Percentiles rank a stretch among this genome's conserved stretches.
Conservation (phyloP, 2,329 filamentous ascomycete species). For the Xylariaceae sp. region DNA sequence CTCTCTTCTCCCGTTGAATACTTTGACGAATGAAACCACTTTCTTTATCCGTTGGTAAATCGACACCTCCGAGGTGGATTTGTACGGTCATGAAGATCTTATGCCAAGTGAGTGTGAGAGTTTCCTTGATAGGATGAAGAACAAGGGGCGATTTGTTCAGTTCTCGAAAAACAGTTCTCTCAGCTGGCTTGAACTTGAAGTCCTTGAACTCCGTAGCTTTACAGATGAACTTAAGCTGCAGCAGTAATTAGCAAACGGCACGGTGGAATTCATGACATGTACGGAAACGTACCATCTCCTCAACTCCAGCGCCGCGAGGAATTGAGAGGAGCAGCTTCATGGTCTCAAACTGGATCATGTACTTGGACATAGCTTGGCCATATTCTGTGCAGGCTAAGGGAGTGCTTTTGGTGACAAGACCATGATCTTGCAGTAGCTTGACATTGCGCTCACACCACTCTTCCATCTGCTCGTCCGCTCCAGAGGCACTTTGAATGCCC, state of each 20-base stretch:
- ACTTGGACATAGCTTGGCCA: slow-evolving; percentile 75
- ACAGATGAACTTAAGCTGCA: slow-evolving; percentile 59
- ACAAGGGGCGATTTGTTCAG: slow-evolving; percentile 66
- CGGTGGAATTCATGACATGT: not conserved
- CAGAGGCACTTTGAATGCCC: slow-evolving; percentile 42
- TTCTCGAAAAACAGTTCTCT: slow-evolving; percentile 64
- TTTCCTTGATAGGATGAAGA: slow-evolving; percentile 64
- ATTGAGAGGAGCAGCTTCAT: slow-evolving; percentile 67
- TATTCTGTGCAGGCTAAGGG: slow-evolving; percentile 62
- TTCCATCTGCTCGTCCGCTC: slow-evolving; percentile 60
- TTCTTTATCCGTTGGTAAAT: slow-evolving; percentile 56
- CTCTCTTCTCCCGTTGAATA: slow-evolving; percentile 53
- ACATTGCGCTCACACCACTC: slow-evolving; percentile 68
- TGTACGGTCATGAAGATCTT: slow-evolving; percentile 78
- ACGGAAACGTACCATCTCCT: slow-evolving; percentile 57
- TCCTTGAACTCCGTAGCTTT: slow-evolving; percentile 69
- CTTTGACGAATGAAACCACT: slow-evolving; percentile 49
- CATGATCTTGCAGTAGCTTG: slow-evolving; percentile 53
- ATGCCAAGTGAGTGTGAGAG: slow-evolving; percentile 60
- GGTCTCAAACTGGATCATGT: slow-evolving; percentile 73
- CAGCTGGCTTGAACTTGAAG: slow-evolving; percentile 63
- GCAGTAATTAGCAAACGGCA: slow-evolving; percentile 8
- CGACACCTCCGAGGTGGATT: slow-evolving; percentile 61
- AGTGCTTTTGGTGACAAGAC: slow-evolving; percentile 47
- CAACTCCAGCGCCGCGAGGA: slow-evolving; percentile 53